Base-by-base conservation (phyloP, 148 eudicot species). In the Amaranthus cruentus region DNA sequence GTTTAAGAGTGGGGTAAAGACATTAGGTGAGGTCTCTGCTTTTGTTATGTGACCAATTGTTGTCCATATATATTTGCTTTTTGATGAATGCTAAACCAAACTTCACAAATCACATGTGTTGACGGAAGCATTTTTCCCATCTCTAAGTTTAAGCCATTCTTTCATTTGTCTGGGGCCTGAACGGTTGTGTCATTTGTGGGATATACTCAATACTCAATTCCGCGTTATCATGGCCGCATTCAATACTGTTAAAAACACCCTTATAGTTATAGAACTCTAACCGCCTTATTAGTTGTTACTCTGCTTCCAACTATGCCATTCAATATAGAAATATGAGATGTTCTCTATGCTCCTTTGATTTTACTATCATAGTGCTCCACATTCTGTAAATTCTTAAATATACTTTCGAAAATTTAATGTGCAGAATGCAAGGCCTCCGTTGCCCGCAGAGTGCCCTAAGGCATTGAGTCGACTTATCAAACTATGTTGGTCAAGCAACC, bases 381-480 rank as follows among this genome's bases (percentile, higher is more conserved):
- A 28, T 28, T 28, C 1, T 28, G 38, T 28, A 28, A 28, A 28
- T 28, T 28, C 1, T 28, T 28, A 28, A 28, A 18, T 18, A n/a
- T 44, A n/a, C 59, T 15, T 4, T 5, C 55, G 44, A 3, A 6
- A 56, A n/a, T 59, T 72, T 2, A 50, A 60, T 79, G 1, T 79
- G 82, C 89, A 94, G 98, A 94, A 94, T 69, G 97, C 93, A 69
- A 89, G 98, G 77, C 98, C 98, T 50, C 97, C 98, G 66, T 63
- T 94, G 82, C 98, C 96, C 0, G 62, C 83, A 9, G 78, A 89
- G 66, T 94, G 98, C 78, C 98, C 98, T 0, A 44, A 66, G 44
- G 89, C 87, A 68, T 68, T 94, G 62, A 85, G 88, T 61, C 81
- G 66, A 50, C 90, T 91, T 72, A 91, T 91, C 63, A 87, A 71